Evolutionary conservation across 2,329 filamentous ascomycete species (phyloP).

Genomic region (Fusarium brachygibbosum): DNA sequence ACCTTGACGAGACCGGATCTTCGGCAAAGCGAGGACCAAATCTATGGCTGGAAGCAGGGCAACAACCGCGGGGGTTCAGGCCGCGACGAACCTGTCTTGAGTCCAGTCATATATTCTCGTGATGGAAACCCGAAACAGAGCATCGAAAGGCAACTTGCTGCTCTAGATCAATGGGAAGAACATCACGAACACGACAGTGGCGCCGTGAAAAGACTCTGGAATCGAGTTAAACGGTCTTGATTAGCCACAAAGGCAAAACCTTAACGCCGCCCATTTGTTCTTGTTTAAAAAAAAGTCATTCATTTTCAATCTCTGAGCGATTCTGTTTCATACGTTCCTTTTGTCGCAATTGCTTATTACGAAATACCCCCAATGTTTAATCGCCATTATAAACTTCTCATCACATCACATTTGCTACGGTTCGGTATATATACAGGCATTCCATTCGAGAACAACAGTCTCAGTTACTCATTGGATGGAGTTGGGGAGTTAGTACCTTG

Average conservation of each 20-base stretch:
- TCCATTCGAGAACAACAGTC: constrained; percentile 28
- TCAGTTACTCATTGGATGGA: constrained; percentile 37
- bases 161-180: constrained; percentile 64
- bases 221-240: constrained; percentile 66
- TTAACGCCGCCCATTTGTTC: not conserved
- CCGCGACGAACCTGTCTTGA: constrained; percentile 52
- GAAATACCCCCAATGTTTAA: constrained; percentile 46
- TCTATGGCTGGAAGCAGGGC: constrained; percentile 75
- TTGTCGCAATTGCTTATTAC: constrained; percentile 26
- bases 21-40: constrained; percentile 77
- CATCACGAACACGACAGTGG: constrained; percentile 59
- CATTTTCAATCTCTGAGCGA: constrained; percentile 7
- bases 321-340: constrained; percentile 14
- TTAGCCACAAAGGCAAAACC: not conserved
- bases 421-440: constrained; percentile 19
- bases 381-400: constrained; percentile 30
- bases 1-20: constrained; percentile 92
- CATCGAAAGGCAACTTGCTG: constrained; percentile 66
- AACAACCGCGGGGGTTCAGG: constrained; percentile 60
- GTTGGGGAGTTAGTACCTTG: constrained; percentile 40
- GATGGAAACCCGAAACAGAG: constrained; percentile 63
- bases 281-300: not conserved
- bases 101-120: constrained; percentile 46
- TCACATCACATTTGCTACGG: constrained; percentile 14
- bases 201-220: constrained; percentile 75